Evolutionary conservation across 495 filamentous ascomycete species (phyloP), one percentile per base, ranked within the genome.

Genomic region (Neurospora sp.): DNA sequence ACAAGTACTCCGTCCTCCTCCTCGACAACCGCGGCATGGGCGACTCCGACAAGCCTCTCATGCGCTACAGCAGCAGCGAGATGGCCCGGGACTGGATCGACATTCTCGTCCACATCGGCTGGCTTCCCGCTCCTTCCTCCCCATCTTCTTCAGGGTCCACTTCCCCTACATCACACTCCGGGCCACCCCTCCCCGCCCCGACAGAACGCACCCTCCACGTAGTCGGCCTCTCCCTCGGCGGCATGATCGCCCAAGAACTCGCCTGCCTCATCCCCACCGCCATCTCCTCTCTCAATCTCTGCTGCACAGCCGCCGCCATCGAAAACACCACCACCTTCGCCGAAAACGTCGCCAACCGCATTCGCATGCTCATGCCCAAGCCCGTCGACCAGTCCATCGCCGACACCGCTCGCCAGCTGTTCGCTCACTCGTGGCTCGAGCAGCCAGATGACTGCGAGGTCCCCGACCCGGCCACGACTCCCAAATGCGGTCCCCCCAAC

Each of bases 221-320:
- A 37, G 83, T 93, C 68, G 93, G 93, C 59, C 87, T 92, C 39
- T 90, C 88, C 61, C 89, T 94, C 82, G 92, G 92, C 71, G 92
- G 94, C 74, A 96, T 97, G 93, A 96, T 97, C 78, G 89, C 91
- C 16, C 93, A 96, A 81, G 93, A 97, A 80, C 76, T 93, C 48
- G 91, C 87, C 20, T 85, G 85, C 71, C 82, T 89, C 5, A 88
- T 89, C 46, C 91, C 93, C 1, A 74, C 84, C 2, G 83, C 89
- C 27, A 84, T 96, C 69, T 85, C 85, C 31, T 89, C 88, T 16
- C 80, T 97, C 42, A 88, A 85, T 18, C 86, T 97, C 7, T 79
- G 92, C 74, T 91, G 90, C 76, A 95, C 93, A 4, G 92, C 91
- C 10, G 89, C 93, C 4, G 81, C 83, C 11, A 85, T 96, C 48